Evolutionary conservation across 2,329 filamentous ascomycete genomes (phyloP).

Genomic region (Uncinocarpus reesii): DNA sequence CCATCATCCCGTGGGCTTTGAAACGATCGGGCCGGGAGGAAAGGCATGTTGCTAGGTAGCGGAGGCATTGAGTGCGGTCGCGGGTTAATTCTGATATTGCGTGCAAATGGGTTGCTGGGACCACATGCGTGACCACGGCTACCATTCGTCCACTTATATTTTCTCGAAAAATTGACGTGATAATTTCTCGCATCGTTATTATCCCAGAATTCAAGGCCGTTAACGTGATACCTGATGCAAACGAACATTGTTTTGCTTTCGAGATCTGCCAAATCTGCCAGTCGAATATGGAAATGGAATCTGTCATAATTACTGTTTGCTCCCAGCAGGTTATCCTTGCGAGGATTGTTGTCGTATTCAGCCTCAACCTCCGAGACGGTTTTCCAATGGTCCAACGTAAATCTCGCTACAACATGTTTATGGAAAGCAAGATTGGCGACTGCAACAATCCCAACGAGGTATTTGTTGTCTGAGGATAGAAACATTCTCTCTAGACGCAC

Average conservation of each 20-base stretch:
- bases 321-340: slow-evolving; percentile 46
- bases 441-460: slow-evolving; percentile 67
- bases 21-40: slow-evolving; percentile 33
- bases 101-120: slow-evolving; percentile 49
- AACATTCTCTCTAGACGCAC: slow-evolving; percentile 79
- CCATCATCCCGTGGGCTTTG: slow-evolving; percentile 1
- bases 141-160: slow-evolving; percentile 49
- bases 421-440: slow-evolving; percentile 85
- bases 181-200: slow-evolving; percentile 84
- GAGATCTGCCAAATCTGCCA: slow-evolving; percentile 73
- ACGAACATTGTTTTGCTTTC: slow-evolving; percentile 88
- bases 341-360: slow-evolving; percentile 74
- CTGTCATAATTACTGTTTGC: slow-evolving; percentile 61
- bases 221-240: slow-evolving; percentile 78
- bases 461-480: slow-evolving; percentile 79
- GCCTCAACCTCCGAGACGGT: slow-evolving; percentile 88
- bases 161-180: slow-evolving; percentile 86
- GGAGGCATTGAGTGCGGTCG: slow-evolving; percentile 43
- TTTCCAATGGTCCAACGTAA: slow-evolving; percentile 97
- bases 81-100: slow-evolving; percentile 46
- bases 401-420: slow-evolving; percentile 80
- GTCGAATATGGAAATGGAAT: slow-evolving; percentile 88
- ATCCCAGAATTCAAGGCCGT: slow-evolving; percentile 85
- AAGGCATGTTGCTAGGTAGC: slow-evolving; percentile 60
- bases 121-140: slow-evolving; percentile 42